phyloP scores from a whole-genome alignment of 2,329 filamentous ascomycete genomes.

The Neofusicoccum cordaticola region DNA sequence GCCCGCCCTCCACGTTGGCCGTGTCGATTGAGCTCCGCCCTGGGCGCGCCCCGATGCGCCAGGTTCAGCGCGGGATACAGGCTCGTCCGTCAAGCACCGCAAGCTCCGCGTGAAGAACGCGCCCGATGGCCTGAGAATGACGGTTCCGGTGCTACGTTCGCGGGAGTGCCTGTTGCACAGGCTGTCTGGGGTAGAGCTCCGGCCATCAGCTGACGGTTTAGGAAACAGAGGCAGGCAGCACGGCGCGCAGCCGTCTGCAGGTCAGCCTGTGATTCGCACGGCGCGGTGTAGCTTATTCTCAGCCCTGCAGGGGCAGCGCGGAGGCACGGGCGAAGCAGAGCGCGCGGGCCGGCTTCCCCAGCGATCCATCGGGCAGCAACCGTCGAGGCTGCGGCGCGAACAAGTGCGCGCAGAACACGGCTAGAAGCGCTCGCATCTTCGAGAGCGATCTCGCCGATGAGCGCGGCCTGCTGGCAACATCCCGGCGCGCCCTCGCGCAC shows the following conservation, averaged over 20 bases:
- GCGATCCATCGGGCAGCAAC: constrained; percentile 4
- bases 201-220: constrained; percentile 8
- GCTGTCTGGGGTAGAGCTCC: background rate
- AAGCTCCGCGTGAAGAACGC: background rate
- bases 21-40: background rate
- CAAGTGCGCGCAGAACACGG: background rate
- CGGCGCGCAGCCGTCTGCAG: background rate
- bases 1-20: background rate
- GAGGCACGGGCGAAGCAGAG: background rate
- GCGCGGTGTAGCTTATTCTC: constrained; percentile 3
- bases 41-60: too few relatives aligned
- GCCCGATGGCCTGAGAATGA: background rate
- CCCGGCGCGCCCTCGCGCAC: background rate
- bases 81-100: background rate
- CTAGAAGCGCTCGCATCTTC: background rate
- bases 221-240: constrained; percentile 10
- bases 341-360: background rate
- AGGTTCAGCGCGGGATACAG: background rate
- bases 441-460: constrained; percentile 1
- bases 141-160: background rate
- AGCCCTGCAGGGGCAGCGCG: constrained; percentile 8
- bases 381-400: background rate
- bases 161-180: constrained; percentile 10
- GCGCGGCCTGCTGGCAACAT: background rate
- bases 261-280: constrained; percentile 1